These are phyloP conservation scores for Trametes maxima DNA, from an alignment of 768 basidiomycete species.

Conservation along the genomic window DNA sequence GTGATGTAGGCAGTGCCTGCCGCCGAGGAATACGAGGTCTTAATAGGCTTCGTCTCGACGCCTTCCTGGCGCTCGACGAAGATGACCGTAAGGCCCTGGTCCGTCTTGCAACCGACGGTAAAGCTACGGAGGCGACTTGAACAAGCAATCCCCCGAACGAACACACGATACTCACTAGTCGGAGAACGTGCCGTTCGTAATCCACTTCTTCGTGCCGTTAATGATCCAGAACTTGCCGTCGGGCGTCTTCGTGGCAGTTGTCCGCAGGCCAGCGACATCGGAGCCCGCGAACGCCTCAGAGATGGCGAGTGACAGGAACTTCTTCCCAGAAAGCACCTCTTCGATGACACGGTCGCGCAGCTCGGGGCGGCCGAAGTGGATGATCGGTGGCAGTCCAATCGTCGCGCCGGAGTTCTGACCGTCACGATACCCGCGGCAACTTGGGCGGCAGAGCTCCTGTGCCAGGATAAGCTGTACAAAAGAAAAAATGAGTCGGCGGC, in stretches of 20 bases:
- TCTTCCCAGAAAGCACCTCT: conserved; percentile 73
- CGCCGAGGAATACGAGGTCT: conserved; percentile 85
- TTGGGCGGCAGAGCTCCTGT: conserved; percentile 73
- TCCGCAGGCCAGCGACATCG: conserved; percentile 80
- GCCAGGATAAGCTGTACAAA: conserved; percentile 64
- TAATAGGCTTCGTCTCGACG: conserved; percentile 83
- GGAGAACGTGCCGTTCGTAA: conserved; percentile 73
- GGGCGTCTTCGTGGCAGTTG: conserved; percentile 74
- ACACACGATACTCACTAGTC: conserved; percentile 28
- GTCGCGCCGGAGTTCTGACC: conserved; percentile 76
- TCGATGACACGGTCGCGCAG: conserved; percentile 59
- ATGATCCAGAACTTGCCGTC: conserved; percentile 87
- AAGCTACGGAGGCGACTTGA: conserved; percentile 24
- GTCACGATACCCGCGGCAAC: conserved; percentile 79
- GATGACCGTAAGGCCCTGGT: conserved; percentile 80
- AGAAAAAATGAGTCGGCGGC: neutral
- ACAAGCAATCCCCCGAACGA: neutral
- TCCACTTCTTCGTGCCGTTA: conserved; percentile 89
- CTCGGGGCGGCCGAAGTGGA: conserved; percentile 76
- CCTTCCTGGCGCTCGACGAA: conserved; percentile 82
- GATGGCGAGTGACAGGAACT: conserved; percentile 86
- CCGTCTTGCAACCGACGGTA: conserved; percentile 26
- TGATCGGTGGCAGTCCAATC: conserved; percentile 82
- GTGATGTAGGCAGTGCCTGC: conserved; percentile 88
- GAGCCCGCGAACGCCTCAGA: conserved; percentile 88